A percentile compares a stretch with the other conserved stretches of the same genome.
Conservation (phyloP, 2,329 filamentous ascomycete genomes). For the Pseudogymnoascus sp. region DNA sequence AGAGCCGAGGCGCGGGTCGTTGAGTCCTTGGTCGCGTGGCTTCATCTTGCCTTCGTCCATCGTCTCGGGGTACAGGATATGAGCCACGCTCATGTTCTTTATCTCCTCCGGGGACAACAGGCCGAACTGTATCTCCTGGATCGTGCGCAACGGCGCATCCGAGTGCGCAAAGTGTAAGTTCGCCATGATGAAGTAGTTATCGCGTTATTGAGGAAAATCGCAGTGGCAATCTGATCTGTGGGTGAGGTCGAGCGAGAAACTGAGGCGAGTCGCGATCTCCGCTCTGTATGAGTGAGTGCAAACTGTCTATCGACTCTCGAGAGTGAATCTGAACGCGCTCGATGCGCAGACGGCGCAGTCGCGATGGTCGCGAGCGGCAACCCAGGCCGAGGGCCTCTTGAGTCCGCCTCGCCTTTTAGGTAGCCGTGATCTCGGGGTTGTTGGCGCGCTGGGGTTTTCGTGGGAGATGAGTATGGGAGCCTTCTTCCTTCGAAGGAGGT, state of each 20-base stretch:
- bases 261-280: constrained; percentile 1
- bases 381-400: constrained; percentile 28
- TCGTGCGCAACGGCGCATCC: constrained; percentile 91
- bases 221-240: constrained; percentile 4
- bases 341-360: constrained; percentile 21
- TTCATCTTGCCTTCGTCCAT: constrained; percentile 95
- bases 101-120: constrained; percentile 97
- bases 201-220: constrained; percentile 1
- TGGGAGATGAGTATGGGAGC: constrained; percentile 24
- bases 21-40: constrained; percentile 85
- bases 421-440: constrained; percentile 3
- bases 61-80: constrained; percentile 97
- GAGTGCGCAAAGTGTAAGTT: constrained; percentile 87
- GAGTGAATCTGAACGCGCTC: constrained; percentile 20
- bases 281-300: not conserved
- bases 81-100: constrained; percentile 95
- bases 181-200: constrained; percentile 60
- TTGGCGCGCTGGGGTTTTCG: constrained; percentile 3
- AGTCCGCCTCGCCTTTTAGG: constrained; percentile 14
- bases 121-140: constrained; percentile 99
- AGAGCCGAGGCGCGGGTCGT: constrained; percentile 91
- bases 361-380: constrained; percentile 29
- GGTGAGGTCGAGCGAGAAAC: not conserved
- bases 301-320: not conserved
- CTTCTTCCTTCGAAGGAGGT: constrained; percentile 30